Percentiles rank a stretch among this genome's conserved stretches.
These are phyloP conservation scores for Chlorophyllum brunneum DNA, from an alignment of 768 basidiomycete genomes.

Conservation along the genomic window DNA sequence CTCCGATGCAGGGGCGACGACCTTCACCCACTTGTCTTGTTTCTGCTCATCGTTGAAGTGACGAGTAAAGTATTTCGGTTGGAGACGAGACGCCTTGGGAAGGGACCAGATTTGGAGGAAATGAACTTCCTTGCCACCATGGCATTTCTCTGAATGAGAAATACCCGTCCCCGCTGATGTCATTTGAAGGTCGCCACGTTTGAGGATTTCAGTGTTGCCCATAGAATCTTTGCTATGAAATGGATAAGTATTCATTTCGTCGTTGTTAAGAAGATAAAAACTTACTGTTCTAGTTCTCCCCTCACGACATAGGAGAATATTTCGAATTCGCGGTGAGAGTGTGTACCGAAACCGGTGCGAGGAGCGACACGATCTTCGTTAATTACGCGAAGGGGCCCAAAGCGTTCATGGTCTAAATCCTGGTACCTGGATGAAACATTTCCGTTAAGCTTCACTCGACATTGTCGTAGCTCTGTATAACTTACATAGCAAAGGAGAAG, in stretches of 20 bases:
- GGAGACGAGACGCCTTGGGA: conserved; percentile 41
- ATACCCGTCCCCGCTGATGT: conserved; percentile 93
- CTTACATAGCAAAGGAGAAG: conserved; percentile 70
- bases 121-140: conserved; percentile 40
- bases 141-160: conserved; percentile 62
- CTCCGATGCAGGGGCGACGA: conserved; percentile 72
- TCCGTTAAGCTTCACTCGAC: background rate
- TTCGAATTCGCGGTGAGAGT: conserved; percentile 81
- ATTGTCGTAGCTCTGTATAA: conserved; percentile 8
- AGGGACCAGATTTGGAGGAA: conserved; percentile 54
- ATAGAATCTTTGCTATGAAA: conserved; percentile 77
- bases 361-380: conserved; percentile 89
- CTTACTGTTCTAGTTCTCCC: conserved; percentile 81
- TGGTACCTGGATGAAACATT: conserved; percentile 44
- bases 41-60: conserved; percentile 85
- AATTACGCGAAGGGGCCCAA: conserved; percentile 80
- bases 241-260: background rate
- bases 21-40: conserved; percentile 58
- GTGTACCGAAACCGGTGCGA: conserved; percentile 79
- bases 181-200: conserved; percentile 87
- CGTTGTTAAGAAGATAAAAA: conserved; percentile 10
- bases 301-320: conserved; percentile 87
- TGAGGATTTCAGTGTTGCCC: conserved; percentile 86
- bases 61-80: conserved; percentile 84
- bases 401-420: conserved; percentile 51